Evolutionary conservation across 805 yeast genomes (phyloP), one percentile per base, ranked within the genome.

Genomic region (Nakazawaea wickerhamii): DNA sequence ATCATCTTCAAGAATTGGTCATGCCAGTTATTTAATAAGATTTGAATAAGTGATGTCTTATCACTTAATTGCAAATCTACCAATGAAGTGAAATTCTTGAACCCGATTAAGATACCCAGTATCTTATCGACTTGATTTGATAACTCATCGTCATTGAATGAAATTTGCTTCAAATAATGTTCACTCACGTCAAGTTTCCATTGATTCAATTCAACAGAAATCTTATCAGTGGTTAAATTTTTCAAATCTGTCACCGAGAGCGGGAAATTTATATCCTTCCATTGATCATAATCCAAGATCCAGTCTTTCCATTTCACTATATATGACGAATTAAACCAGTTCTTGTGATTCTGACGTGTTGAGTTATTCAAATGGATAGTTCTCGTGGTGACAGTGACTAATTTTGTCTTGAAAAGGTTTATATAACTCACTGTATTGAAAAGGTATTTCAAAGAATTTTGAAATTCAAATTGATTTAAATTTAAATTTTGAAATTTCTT

Each of bases 61-160:
- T 28, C 13, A 13, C n/a, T 11, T 14, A 34, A 31, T 22, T 28
- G 27, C 14, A 43, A 20, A 31, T 39, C 38, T 6, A 52, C 54
- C 41, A 61, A 45, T 9, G 66, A 60, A 1, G 60, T 55, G 36
- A 55, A 61, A 17, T 51, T 52, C 35, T 60, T 60, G 46, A 59
- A 61, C 2, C 62, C 52, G 6, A 40, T 40, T 18, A 61, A 47
- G 3, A 55, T 43, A 19, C 47, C 47, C 19, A 48, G 47, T 11
- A 61, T 34, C 9, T 49, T 27, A 8, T 34, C 32, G 1, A 55
- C 49, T 15, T 55, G 48, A 7, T 45, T 44, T n/a, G 38, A 40
- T n/a, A 61, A 45, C 1, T 22, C 28, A 4, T 41, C 14, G 6
- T 47, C 21, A 1, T 36, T 33, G 19, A 60, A 49, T 9, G 18